Evolutionary conservation across 768 basidiomycete species (phyloP).

Genomic region (Kwoniella pini): DNA sequence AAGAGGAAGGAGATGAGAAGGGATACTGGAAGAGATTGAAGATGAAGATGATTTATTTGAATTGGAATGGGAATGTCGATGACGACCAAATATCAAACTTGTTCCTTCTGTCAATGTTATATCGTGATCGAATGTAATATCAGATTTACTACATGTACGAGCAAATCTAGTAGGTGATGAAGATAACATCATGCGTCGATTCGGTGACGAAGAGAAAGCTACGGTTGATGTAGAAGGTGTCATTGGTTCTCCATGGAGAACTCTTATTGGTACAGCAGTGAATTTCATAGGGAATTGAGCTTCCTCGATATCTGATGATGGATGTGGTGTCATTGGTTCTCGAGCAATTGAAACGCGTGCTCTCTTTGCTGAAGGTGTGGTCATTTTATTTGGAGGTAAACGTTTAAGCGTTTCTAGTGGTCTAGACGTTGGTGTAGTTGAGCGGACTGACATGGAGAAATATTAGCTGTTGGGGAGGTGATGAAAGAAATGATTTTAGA

Average conservation of each 20-base stretch:
- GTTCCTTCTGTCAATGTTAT: slow-evolving; percentile 10
- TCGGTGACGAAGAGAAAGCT: slow-evolving; percentile 43
- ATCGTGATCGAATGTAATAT: slow-evolving; percentile 5
- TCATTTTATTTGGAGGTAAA: slow-evolving; percentile 8
- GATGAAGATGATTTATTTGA: slow-evolving; percentile 4
- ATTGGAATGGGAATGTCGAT: slow-evolving; percentile 20
- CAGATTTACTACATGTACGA: not conserved
- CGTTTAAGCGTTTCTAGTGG: slow-evolving; percentile 18
- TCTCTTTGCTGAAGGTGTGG: slow-evolving; percentile 10
- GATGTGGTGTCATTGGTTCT: slow-evolving; percentile 16
- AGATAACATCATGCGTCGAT: slow-evolving; percentile 9
- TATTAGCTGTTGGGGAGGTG: too few species aligned
- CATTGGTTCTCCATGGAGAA: slow-evolving; percentile 18
- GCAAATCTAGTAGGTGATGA: slow-evolving; percentile 16
- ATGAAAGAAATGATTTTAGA: too few species aligned
- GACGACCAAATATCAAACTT: slow-evolving; percentile 41
- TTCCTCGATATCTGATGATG: slow-evolving; percentile 12
- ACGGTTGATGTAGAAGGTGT: slow-evolving; percentile 47
- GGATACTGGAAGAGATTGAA: slow-evolving; percentile 6
- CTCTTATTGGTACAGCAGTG: slow-evolving; percentile 19
- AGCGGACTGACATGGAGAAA: not conserved
- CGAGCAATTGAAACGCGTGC: not conserved
- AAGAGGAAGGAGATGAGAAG: slow-evolving; percentile 10
- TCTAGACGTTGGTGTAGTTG: not conserved
- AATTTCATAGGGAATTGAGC: slow-evolving; percentile 12